Percentiles rank a stretch among this genome's conserved stretches.
Evolutionary conservation across 2,329 filamentous ascomycete species (phyloP).

Genomic region (Colletotrichum sp.): DNA sequence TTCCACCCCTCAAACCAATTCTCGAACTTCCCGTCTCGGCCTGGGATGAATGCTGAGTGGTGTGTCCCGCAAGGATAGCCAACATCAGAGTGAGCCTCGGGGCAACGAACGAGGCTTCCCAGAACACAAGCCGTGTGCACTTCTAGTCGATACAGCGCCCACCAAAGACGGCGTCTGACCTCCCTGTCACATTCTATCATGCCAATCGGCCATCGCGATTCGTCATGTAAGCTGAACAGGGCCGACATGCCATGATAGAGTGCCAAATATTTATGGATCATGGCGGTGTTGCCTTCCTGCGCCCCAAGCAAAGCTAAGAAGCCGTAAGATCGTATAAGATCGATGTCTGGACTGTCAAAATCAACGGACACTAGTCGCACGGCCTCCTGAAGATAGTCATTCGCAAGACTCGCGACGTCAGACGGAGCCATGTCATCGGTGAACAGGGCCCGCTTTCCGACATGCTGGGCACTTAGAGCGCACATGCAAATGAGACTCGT

Average conservation of each 20-base stretch:
- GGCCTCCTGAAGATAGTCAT: neutral
- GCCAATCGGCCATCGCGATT: conserved; percentile 19
- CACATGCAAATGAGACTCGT: neutral
- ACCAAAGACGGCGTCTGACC: conserved; percentile 23
- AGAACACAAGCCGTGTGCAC: conserved; percentile 24
- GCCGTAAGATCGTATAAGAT: conserved; percentile 3
- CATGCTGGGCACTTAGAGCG: neutral
- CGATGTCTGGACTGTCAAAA: neutral
- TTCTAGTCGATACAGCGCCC: conserved; percentile 26
- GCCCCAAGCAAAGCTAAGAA: conserved; percentile 4
- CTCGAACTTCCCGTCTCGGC: conserved; percentile 4
- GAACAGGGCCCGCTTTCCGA: neutral
- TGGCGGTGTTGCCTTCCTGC: conserved; percentile 1
- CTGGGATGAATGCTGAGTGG: neutral
- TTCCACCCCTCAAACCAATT: conserved; percentile 61
- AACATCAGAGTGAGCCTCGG: conserved; percentile 22
- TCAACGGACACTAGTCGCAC: neutral
- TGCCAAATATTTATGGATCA: conserved; percentile 21
- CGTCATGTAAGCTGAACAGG: conserved; percentile 21
- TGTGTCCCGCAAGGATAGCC: conserved; percentile 14
- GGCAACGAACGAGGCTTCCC: conserved; percentile 22
- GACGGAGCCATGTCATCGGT: neutral
- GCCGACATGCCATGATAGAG: conserved; percentile 24
- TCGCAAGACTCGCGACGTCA: neutral
- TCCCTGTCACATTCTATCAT: conserved; percentile 15